A percentile compares a stretch with the other conserved stretches of the same genome.
Conservation (phyloP, 2,329 filamentous ascomycete species). For the Pezicula radicicola region DNA sequence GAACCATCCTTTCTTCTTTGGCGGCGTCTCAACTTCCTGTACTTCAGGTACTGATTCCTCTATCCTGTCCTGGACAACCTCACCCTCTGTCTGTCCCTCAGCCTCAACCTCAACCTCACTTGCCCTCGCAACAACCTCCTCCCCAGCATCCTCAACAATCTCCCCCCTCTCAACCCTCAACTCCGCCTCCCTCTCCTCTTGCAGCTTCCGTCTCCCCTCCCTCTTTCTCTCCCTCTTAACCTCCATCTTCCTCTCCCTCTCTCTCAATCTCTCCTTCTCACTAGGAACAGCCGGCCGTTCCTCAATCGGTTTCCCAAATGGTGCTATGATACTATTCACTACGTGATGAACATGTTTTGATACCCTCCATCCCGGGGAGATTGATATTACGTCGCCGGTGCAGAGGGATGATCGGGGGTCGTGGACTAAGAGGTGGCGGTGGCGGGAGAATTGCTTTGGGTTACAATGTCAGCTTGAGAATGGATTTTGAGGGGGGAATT, state of each 20-base stretch:
- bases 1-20: constrained; percentile 1
- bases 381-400: constrained; percentile 72
- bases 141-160: constrained; percentile 5
- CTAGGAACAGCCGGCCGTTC: constrained; percentile 64
- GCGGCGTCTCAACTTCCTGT: background rate
- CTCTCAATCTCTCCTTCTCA: constrained; percentile 55
- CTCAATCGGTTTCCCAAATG: constrained; percentile 61
- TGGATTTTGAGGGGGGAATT: background rate
- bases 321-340: constrained; percentile 71
- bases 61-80: background rate
- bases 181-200: constrained; percentile 25
- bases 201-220: constrained; percentile 19
- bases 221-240: constrained; percentile 53
- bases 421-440: constrained; percentile 68
- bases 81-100: constrained; percentile 3
- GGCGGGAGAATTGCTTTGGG: constrained; percentile 59
- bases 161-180: constrained; percentile 21
- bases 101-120: constrained; percentile 16
- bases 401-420: constrained; percentile 73
- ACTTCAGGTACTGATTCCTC: background rate
- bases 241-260: constrained; percentile 50
- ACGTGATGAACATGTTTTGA: constrained; percentile 70
- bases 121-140: background rate
- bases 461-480: background rate
- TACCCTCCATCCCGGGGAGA: constrained; percentile 62